Evolutionary conservation across 768 basidiomycete species (phyloP), one percentile per base, ranked within the genome.

Genomic region (Cystobasidium tubakii): DNA sequence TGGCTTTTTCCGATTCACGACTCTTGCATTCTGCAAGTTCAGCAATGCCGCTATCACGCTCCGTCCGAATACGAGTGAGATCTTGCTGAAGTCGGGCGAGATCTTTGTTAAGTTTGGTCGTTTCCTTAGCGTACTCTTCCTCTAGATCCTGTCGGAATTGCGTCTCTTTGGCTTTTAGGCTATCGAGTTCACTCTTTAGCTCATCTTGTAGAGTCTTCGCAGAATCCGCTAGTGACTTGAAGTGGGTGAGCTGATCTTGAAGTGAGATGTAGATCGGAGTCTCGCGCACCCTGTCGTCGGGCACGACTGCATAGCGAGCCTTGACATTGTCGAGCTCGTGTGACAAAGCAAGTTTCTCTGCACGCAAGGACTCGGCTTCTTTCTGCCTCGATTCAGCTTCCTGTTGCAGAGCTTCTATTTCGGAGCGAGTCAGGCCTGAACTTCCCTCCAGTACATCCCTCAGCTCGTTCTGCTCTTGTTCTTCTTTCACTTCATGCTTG

Each of bases 1-100:
- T 82, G 36, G 85, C 76, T 79, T 87, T 89, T 62, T 86, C 82
- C 62, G 79, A 78, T 36, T 90, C 89, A 76, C 85, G 86, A 29
- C 86, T 85, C 79, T 86, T 87, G 71, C 88, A 85, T 78, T 93
- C 91, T 39, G 83, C 80, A 33, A 90, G 77, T 76, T 91, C 90
- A 1, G 87, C 86, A 77, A 86, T 87, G 36, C 89, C 82, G 34
- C 93, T 82, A 73, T 84, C 83, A 54, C 83, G 77, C 55, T 82
- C 80, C 0, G 80, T 78, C 29, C 83, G 77, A 15, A 84, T 74
- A 65, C 83, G 77, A 2, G 79, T 79, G 23, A 82, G 64, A 73
- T 83, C 83, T 3, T 73, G 64, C 74, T 83, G 82, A 54, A 79
- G 78, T 39, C 79, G 75, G 3, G 66, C 43, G 0, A 81, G 75